Percentiles rank a stretch among this genome's conserved stretches.
Conservation (phyloP, 148 eudicot genomes). For the Persicaria tinctoria region DNA sequence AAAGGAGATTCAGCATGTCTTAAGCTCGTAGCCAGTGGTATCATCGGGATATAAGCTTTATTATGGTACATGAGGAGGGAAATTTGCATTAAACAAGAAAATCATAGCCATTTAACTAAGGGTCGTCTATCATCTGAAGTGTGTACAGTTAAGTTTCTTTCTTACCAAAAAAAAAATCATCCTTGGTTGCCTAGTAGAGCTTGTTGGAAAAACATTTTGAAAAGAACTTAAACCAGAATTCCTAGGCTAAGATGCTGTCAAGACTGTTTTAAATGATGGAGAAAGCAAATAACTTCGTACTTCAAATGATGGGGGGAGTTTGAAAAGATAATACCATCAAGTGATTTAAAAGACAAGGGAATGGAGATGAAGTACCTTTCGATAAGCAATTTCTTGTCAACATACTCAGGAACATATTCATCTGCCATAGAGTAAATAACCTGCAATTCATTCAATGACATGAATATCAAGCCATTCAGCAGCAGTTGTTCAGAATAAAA, state of each 20-base stretch:
- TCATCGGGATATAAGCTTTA: not conserved
- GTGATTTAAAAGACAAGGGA: not conserved
- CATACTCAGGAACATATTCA: constrained; percentile 84
- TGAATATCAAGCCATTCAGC: not conserved
- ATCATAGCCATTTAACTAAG: not conserved
- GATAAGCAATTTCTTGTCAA: constrained; percentile 79
- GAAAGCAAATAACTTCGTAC: not conserved
- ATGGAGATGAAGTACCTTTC: constrained; percentile 35
- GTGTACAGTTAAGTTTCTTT: not conserved
- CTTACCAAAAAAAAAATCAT: not conserved
- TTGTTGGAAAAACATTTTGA: not conserved
- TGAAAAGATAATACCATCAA: not conserved
- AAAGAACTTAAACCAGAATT: not conserved
- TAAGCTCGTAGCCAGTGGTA: not conserved
- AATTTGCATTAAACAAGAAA: not conserved
- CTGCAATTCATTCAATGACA: constrained; percentile 31
- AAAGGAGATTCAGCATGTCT: not conserved
- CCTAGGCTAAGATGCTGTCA: not conserved
- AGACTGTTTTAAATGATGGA: not conserved
- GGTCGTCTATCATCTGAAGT: not conserved
- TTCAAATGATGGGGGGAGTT: not conserved
- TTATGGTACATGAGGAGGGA: no score
- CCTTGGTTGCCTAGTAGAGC: not conserved
- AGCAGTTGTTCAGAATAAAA: not conserved
- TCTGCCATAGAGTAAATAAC: constrained; percentile 88